Conservation (phyloP, 768 basidiomycete species). For the Rhodosporidiobolus odoratus region DNA sequence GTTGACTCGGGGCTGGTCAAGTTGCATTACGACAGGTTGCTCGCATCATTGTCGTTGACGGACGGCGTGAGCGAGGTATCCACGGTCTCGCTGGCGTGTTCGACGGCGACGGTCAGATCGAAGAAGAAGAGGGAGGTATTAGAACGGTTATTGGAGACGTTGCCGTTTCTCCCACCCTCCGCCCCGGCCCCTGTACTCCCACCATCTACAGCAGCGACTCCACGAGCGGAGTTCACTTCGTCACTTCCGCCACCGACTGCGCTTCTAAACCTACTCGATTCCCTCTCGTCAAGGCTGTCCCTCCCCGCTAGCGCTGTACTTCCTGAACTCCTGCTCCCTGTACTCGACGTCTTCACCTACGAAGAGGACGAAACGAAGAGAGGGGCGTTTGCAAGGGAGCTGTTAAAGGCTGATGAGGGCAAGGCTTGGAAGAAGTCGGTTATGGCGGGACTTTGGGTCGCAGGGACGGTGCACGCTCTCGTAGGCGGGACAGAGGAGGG, state of each 20-base stretch:
- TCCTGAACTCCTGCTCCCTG: neutral
- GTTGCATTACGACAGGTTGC: slow-evolving; percentile 6
- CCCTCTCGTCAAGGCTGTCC: neutral
- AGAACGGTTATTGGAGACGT: neutral
- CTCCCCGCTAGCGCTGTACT: neutral
- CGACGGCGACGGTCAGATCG: neutral
- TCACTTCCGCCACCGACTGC: neutral
- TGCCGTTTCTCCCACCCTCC: neutral
- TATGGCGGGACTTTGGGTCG: slow-evolving; percentile 7
- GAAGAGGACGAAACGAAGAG: neutral
- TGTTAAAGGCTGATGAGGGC: neutral
- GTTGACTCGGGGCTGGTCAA: slow-evolving; percentile 4
- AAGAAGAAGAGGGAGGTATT: neutral
- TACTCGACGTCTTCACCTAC: slow-evolving; percentile 9
- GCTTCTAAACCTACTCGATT: neutral
- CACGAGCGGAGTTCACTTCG: neutral
- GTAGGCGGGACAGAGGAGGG: neutral
- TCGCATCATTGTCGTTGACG: neutral
- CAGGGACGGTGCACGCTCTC: slow-evolving; percentile 12
- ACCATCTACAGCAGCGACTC: neutral
- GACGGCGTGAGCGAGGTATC: neutral
- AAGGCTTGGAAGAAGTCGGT: neutral
- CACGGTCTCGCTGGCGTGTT: neutral
- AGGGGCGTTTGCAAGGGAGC: neutral
- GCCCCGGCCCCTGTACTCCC: neutral